Evolutionary conservation across 305 asterid genomes (phyloP), one percentile per base, ranked within the genome.

Genomic region (Fraxinus latifolia): DNA sequence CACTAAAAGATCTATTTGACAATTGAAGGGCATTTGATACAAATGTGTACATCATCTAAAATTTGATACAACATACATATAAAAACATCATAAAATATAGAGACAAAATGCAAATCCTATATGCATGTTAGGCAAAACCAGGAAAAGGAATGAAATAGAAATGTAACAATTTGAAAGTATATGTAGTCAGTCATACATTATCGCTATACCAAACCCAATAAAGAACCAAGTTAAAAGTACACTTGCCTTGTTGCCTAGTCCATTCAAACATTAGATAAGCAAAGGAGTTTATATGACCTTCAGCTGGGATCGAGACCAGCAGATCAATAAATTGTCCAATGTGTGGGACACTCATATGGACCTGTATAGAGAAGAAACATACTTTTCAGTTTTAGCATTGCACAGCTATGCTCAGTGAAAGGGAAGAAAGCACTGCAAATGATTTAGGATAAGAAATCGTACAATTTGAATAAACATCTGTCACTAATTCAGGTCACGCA

Each of bases 221-320:
- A 70, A 25, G 23, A 32, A 32, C 50, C 29, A 44, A 77, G 55
- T 25, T 31, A 82, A 81, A 78, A 36, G 27, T 44, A 71, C 14
- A 89, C 95, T 90, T 89, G 85, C 99, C 99, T 94, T 96, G 99
- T 68, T 83, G 93, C 87, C 84, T 92, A 78, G 97, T 90, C 99
- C 99, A 96, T 87, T 94, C 98, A 76, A 87, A 85, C 97, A 96
- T 96, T 19, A 96, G 77, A 89, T 93, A 96, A 50, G 93, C 87
- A 84, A 96, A 92, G 85, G 97, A 89, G 84, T 92, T 94, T 73
- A 39, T 84, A 86, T 93, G 90, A 85, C 93, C 95, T 84, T 96
- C 97, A 34, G 91, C 89, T 21, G 98, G 98, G 86, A 93, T 84
- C 19, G 96, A 90, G 86, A 92, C 87, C 89, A 96, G 81, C 84